Base-by-base conservation (phyloP, 2,329 filamentous ascomycete species). In the Cercospora sp. region DNA sequence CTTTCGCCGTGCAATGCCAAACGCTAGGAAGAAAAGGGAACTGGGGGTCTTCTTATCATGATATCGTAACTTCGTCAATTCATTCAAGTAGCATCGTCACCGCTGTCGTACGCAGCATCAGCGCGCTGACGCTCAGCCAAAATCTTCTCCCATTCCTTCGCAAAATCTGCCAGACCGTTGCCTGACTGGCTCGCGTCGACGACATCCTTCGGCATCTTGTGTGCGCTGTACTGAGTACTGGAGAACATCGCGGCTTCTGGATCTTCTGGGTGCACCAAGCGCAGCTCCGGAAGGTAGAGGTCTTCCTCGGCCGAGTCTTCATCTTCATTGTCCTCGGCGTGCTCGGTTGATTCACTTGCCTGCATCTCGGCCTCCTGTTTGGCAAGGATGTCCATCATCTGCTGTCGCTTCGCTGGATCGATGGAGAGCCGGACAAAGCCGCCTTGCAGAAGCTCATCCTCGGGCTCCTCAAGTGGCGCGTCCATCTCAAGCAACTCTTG, bases 131-230 rank as follows among this genome's bases (percentile, higher is more conserved):
- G 74, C 72, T 81, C 80, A 18, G 79, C 82, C 23, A 84, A 73
- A 57, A 80, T 78, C 69, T 84, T 80, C 72, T 84, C 78, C 83
- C 83, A 84, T 71, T 84, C 81, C 65, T 78, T 77, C 4, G 82
- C 82, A 74, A 84, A 84, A 80, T 97, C 93, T 69, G 90, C 86
- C 82, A 98, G 85, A 3, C 91, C 91, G 65, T 91, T 88, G 0
- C 82, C 83, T 26, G 64, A 65, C 33, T 78, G 80, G 31, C 85
- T 86, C 2, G 88, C 88, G 75, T 90, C 88, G 1, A 97, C 94
- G 2, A 98, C 93, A 74, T 99, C 95, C 78, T 90, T 93, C 0
- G 95, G 95, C 73, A 99, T 82, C 80, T 98, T 99, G 78, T 98
- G 94, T 3, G 95, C 94, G 69, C 93, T 97, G 79, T 97, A 98